Evolutionary conservation across 192 early-diverging fungal species (phyloP).

Genomic region (Backusella circina): DNA sequence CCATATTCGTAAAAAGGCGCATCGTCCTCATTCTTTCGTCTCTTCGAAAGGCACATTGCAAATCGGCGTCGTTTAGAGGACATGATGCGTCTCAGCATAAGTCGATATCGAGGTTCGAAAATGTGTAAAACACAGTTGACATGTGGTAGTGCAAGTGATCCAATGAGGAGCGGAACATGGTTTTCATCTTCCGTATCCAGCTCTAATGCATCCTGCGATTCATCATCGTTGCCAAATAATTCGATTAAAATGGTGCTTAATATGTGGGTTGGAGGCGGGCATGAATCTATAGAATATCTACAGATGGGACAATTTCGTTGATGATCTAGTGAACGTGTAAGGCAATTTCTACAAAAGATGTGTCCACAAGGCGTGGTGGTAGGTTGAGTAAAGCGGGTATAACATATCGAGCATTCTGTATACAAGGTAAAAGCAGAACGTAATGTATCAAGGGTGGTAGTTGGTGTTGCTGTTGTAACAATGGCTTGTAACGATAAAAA

Average conservation of each 20-base stretch:
- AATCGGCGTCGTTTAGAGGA: slow-evolving; percentile 42
- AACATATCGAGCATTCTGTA: slow-evolving; percentile 63
- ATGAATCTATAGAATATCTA: slow-evolving; percentile 31
- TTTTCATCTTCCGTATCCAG: slow-evolving; percentile 14
- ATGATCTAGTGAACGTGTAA: slow-evolving; percentile 56
- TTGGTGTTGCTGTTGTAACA: neutral
- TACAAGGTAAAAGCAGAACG: neutral
- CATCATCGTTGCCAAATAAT: slow-evolving; percentile 7
- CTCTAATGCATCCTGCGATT: slow-evolving; percentile 18
- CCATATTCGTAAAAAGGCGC: slow-evolving; percentile 41
- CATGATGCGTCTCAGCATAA: slow-evolving; percentile 51
- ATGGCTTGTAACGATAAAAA: slow-evolving; percentile 26
- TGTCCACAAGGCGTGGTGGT: slow-evolving; percentile 66
- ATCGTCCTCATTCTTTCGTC: slow-evolving; percentile 1
- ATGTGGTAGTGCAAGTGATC: slow-evolving; percentile 52
- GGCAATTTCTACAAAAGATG: slow-evolving; percentile 57
- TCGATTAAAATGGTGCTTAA: slow-evolving; percentile 20
- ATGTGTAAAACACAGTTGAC: slow-evolving; percentile 58
- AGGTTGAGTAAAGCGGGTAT: slow-evolving; percentile 46
- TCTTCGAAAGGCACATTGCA: slow-evolving; percentile 47
- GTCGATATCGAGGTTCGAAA: slow-evolving; percentile 62
- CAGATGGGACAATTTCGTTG: slow-evolving; percentile 42
- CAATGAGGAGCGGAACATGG: slow-evolving; percentile 55
- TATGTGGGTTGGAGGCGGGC: slow-evolving; percentile 30
- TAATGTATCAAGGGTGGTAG: neutral